Conservation (phyloP, 176 grass and related monocot species). For the Triticum dicoccoides region DNA sequence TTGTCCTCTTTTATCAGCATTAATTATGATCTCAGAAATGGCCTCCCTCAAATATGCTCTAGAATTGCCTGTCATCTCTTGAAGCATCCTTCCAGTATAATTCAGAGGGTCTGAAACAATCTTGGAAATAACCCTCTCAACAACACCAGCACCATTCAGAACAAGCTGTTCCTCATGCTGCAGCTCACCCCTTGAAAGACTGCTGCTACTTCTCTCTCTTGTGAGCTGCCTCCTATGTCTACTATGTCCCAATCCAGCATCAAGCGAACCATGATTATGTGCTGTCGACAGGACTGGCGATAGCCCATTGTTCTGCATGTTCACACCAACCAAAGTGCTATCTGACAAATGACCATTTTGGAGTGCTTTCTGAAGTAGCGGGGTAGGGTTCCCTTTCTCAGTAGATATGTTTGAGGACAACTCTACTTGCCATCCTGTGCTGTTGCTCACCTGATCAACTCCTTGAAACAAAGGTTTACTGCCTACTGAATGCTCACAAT, state of each 20-base stretch:
- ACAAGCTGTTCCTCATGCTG: conserved; percentile 56
- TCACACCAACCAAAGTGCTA: conserved; percentile 39
- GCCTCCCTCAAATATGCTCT: conserved; percentile 80
- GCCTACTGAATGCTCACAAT: conserved; percentile 68
- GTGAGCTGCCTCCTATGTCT: conserved; percentile 64
- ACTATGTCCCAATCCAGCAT: conserved; percentile 49
- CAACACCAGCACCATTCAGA: conserved; percentile 66
- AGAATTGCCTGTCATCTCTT: conserved; percentile 90
- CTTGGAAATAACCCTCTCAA: conserved; percentile 81
- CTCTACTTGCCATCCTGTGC: conserved; percentile 49
- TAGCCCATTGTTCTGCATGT: conserved; percentile 35
- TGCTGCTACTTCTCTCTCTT: conserved; percentile 56
- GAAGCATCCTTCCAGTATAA: conserved; percentile 87
- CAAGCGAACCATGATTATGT: conserved; percentile 43
- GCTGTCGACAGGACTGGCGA: conserved; percentile 27
- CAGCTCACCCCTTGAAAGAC: conserved; percentile 55
- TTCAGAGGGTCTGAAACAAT: conserved; percentile 83
- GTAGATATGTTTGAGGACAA: conserved; percentile 48
- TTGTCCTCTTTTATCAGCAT: conserved; percentile 63
- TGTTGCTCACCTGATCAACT: conserved; percentile 49
- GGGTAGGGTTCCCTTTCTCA: conserved; percentile 32
- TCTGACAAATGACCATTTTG: conserved; percentile 54
- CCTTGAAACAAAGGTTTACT: conserved; percentile 64
- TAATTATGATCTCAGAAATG: conserved; percentile 78
- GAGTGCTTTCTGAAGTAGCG: conserved; percentile 46